Base-by-base conservation (phyloP, 352 stramenopile species). In the Phytophthora syringae region DNA sequence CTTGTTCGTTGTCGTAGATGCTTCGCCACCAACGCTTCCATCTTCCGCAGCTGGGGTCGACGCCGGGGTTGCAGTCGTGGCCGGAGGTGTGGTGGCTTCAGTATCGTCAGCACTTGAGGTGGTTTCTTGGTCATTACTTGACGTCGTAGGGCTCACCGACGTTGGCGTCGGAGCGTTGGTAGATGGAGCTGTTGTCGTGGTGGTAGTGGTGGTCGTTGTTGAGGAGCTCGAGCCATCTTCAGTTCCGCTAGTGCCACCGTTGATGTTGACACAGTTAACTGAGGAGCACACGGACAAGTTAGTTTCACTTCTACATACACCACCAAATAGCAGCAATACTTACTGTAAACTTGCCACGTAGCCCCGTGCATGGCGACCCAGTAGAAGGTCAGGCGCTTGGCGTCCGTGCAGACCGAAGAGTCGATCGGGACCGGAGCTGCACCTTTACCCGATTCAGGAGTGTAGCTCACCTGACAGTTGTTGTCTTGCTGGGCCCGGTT, bases 281-380 rank as follows among this genome's bases (percentile, higher is more conserved):
- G 47, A 5, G 16, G n/a, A 25, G 28, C 18, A 34, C 36, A 24
- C 44, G 3, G 11, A 42, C 13, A 7, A 43, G 28, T 60, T 64
- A 60, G 57, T 56, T 50, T 52, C 15, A 15, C n/a, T n/a, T n/a
- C n/a, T n/a, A n/a, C n/a, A n/a, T n/a, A 43, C 12, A 13, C 52
- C 28, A 50, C 3, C 9, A 56, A 7, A n/a, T 22, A 32, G 18
- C n/a, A 39, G 12, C 13, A 22, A 34, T 58, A 61, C 52, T 51
- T 65, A 73, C 65, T 71, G 65, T 88, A 88, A 52, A 90, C 68
- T 67, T 90, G 79, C 79, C 77, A 90, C 37, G 67, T 57, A 2
- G 72, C 18, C n/a, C 69, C 62, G 40, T 87, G 75, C 65, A 84
- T 78, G 7, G 67, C 70, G 32, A 88, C 60, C 81, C 81, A 90